Percentiles rank a stretch among this genome's conserved stretches.
phyloP scores from a whole-genome alignment of 2,329 filamentous ascomycete genomes.

The Teratosphaeria zuluensis region DNA sequence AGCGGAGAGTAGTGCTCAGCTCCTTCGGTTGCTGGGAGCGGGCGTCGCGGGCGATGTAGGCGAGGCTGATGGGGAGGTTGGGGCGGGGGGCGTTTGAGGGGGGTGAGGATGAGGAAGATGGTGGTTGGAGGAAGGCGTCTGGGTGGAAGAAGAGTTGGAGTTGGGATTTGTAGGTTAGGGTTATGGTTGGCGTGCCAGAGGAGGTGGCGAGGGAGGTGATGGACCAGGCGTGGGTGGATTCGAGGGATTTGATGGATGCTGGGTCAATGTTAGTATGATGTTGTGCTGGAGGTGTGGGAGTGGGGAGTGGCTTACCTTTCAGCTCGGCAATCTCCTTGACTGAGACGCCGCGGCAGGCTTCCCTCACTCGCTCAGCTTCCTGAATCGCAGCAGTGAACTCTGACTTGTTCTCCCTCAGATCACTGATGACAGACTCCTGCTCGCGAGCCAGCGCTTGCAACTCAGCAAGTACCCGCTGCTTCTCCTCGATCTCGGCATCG shows the following conservation, averaged over 20 bases:
- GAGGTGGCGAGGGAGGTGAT: conserved; percentile 52
- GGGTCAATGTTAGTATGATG: conserved; percentile 27
- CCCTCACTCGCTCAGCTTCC: conserved; percentile 71
- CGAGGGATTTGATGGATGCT: conserved; percentile 58
- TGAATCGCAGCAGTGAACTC: conserved; percentile 64
- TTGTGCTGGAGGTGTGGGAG: neutral
- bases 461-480: conserved; percentile 56
- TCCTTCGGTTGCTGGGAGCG: conserved; percentile 37
- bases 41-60: conserved; percentile 54
- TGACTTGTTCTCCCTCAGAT: conserved; percentile 56
- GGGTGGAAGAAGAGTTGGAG: conserved; percentile 66
- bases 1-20: conserved; percentile 57
- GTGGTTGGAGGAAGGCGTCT: conserved; percentile 41
- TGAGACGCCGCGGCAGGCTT: conserved; percentile 85
- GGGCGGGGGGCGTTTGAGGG: conserved; percentile 3
- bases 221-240: conserved; percentile 60
- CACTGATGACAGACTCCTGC: conserved; percentile 55
- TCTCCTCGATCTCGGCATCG: conserved; percentile 60
- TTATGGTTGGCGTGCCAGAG: conserved; percentile 46
- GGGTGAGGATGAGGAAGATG: neutral
- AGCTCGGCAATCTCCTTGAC: conserved; percentile 67
- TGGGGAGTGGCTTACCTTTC: conserved; percentile 50
- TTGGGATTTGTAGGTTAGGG: conserved; percentile 62
- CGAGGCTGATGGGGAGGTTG: conserved; percentile 55
- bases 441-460: conserved; percentile 58